phyloP scores from a whole-genome alignment of 225 moss, liverwort and hornwort genomes.

The Marchantia paleacea region DNA sequence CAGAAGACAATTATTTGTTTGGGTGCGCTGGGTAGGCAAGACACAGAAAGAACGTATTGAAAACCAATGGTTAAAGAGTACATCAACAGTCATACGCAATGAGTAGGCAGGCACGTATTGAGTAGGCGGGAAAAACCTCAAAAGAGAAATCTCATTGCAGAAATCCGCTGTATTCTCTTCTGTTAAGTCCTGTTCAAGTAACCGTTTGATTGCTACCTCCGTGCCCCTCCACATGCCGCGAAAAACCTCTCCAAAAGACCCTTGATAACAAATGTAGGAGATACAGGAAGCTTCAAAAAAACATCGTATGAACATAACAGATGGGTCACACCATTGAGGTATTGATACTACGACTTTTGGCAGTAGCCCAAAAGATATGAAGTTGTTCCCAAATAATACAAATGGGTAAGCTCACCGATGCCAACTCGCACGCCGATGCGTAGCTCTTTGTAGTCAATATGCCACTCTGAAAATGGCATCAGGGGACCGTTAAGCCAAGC shows the following conservation, averaged over 20 bases:
- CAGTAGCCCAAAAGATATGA: too few relatives aligned
- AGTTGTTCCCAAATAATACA: too few relatives aligned
- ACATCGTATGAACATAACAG: background rate
- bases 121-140: conserved; percentile 50
- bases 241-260: conserved; percentile 97
- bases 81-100: background rate
- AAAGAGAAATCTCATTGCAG: conserved; percentile 90
- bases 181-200: conserved; percentile 96
- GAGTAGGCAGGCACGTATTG: background rate
- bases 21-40: too few relatives aligned
- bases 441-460: conserved; percentile 91
- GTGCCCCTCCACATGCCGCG: conserved; percentile 98
- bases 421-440: conserved; percentile 95
- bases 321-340: too few relatives aligned
- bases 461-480: conserved; percentile 93
- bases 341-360: too few relatives aligned
- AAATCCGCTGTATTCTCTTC: conserved; percentile 96
- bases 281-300: background rate
- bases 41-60: too few relatives aligned
- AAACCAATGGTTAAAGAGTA: background rate
- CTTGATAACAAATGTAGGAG: conserved; percentile 27
- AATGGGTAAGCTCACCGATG: conserved; percentile 54
- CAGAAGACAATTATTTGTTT: too few relatives aligned
- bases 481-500: conserved; percentile 76
- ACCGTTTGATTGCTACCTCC: conserved; percentile 93